A percentile compares a stretch with the other conserved stretches of the same genome.
Evolutionary conservation across 208 protist genomes (phyloP).

Genomic region (Trypanosoma theileri): DNA sequence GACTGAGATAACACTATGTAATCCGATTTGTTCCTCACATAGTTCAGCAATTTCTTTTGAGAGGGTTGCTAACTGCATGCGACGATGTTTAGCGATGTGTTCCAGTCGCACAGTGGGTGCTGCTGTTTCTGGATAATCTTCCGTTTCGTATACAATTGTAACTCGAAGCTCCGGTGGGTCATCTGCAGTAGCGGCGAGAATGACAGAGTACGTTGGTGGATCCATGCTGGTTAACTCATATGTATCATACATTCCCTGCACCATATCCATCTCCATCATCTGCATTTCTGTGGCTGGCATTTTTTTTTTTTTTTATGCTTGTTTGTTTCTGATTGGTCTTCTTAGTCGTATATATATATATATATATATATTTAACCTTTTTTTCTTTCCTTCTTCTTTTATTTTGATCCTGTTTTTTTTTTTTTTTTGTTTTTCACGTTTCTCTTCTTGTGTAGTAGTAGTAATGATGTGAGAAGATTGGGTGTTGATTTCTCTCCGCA

Average conservation of each 20-base stretch:
- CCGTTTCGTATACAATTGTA: constrained; percentile 64
- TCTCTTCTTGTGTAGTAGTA: too few species aligned
- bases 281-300: constrained; percentile 86
- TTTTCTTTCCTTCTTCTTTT: not conserved
- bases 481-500: too few species aligned
- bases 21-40: constrained; percentile 75
- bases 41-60: constrained; percentile 54
- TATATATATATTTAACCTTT: not conserved
- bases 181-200: constrained; percentile 60
- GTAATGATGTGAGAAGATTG: too few species aligned
- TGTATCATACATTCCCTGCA: constrained; percentile 90
- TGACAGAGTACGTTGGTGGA: constrained; percentile 78
- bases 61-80: constrained; percentile 58
- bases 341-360: not conserved
- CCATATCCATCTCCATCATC: constrained; percentile 92
- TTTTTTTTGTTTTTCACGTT: too few species aligned
- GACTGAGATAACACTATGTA: constrained; percentile 68
- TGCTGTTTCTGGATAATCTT: constrained; percentile 71
- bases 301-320: not conserved
- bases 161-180: constrained; percentile 77
- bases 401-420: too few species aligned
- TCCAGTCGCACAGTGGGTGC: constrained; percentile 57
- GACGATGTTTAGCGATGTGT: constrained; percentile 66
- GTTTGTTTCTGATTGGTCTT: constrained; percentile 4
- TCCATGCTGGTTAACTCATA: constrained; percentile 66